Conservation (phyloP, 169 alveolate genomes). For the Plasmodium falciparum region DNA sequence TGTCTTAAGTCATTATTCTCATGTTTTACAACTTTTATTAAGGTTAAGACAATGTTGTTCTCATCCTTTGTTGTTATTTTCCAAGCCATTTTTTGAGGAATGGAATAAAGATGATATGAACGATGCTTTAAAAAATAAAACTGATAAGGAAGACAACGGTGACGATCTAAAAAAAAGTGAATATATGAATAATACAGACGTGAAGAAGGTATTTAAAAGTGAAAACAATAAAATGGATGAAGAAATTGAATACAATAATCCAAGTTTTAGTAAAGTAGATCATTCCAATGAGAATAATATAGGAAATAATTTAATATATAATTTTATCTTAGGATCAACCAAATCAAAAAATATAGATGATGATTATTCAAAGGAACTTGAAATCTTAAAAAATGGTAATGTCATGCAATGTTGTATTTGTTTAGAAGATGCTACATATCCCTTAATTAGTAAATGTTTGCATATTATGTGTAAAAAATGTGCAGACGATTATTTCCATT, state of each 20-base stretch:
- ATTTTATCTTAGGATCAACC: conserved; percentile 35
- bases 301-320: conserved; percentile 41
- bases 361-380: conserved; percentile 37
- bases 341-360: conserved; percentile 35
- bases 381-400: conserved; percentile 46
- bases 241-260: neutral
- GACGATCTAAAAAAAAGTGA: neutral
- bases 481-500: conserved; percentile 64
- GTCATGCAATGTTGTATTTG: conserved; percentile 60
- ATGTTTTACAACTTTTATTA: conserved; percentile 85
- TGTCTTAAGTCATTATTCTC: conserved; percentile 84
- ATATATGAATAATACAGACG: neutral
- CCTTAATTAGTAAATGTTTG: conserved; percentile 66
- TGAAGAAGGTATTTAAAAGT: neutral
- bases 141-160: neutral
- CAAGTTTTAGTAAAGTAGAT: neutral
- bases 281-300: neutral
- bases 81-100: conserved; percentile 64
- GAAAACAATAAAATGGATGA: neutral
- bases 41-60: conserved; percentile 90
- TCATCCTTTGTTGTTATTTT: conserved; percentile 84
- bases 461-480: conserved; percentile 76
- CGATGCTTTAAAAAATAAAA: conserved; percentile 2
- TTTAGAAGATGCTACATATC: conserved; percentile 58
- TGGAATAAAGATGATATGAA: conserved; percentile 61